A percentile compares a stretch with the other conserved stretches of the same genome.
Conservation (phyloP, 345 rosid genomes). For the Pugionium dolabratum region DNA sequence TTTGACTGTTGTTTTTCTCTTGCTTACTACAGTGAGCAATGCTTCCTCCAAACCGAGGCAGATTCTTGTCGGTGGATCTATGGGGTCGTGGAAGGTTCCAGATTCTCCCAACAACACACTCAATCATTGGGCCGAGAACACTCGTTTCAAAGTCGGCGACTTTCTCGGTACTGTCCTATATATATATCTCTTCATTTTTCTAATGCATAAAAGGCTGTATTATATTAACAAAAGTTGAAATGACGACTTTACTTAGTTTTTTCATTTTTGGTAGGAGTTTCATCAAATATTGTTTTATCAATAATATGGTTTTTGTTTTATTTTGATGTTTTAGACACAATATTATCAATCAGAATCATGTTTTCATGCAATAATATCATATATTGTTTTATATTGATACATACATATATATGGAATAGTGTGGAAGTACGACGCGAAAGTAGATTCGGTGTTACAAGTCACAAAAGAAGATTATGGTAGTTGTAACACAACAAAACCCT, state of each 20-base stretch:
- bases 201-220: too few species aligned
- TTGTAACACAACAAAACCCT: constrained; percentile 50
- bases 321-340: too few species aligned
- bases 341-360: too few species aligned
- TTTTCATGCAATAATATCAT: too few species aligned
- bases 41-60: constrained; percentile 40
- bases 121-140: constrained; percentile 47
- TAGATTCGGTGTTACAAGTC: constrained; percentile 60
- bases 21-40: constrained; percentile 39
- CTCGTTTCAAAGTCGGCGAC: constrained; percentile 53
- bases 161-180: constrained; percentile 38
- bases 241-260: too few species aligned
- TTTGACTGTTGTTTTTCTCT: constrained; percentile 32
- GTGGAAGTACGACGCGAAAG: constrained; percentile 47
- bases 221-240: too few species aligned
- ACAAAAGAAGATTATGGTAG: constrained; percentile 44
- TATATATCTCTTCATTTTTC: constrained; percentile 21
- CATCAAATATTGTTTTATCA: too few species aligned
- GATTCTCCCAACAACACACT: constrained; percentile 41
- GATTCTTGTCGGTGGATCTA: constrained; percentile 56
- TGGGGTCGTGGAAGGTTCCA: constrained; percentile 59
- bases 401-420: constrained; percentile 35
- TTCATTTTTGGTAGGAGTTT: too few species aligned
- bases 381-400: neutral
- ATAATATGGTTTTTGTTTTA: too few species aligned